Evolutionary conservation across 768 basidiomycete genomes (phyloP).

Genomic region (Boletales sp.): DNA sequence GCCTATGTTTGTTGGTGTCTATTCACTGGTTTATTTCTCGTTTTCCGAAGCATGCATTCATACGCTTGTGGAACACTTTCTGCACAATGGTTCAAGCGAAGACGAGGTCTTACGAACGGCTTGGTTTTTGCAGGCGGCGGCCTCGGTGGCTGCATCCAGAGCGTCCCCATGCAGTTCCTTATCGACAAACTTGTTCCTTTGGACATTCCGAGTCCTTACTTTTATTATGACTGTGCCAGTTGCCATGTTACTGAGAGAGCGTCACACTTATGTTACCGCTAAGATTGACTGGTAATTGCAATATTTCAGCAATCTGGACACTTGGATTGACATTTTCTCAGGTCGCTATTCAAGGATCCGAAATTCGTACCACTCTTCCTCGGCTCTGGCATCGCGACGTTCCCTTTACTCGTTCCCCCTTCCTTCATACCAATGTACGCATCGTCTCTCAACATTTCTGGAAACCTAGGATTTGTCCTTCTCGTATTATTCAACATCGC

Average conservation of each 20-base stretch:
- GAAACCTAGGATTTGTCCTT: conserved; percentile 23
- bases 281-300: conserved; percentile 21
- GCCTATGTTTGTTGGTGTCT: conserved; percentile 23
- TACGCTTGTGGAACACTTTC: conserved; percentile 32
- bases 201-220: conserved; percentile 32
- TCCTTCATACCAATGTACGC: conserved; percentile 38
- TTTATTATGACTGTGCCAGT: conserved; percentile 25
- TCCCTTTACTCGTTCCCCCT: conserved; percentile 34
- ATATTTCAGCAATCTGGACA: background rate
- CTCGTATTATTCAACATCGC: conserved; percentile 34
- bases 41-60: background rate
- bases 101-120: conserved; percentile 32
- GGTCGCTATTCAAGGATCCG: conserved; percentile 29
- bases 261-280: conserved; percentile 12
- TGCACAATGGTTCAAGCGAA: conserved; percentile 33
- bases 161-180: conserved; percentile 26
- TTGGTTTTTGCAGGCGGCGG: conserved; percentile 32
- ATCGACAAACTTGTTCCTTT: conserved; percentile 27
- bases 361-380: conserved; percentile 28
- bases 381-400: conserved; percentile 32
- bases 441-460: conserved; percentile 24
- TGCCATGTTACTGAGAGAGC: conserved; percentile 26
- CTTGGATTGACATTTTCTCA: conserved; percentile 2
- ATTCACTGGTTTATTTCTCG: background rate
- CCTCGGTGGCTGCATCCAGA: conserved; percentile 30